Evolutionary conservation across 257 asterid species (phyloP).

Genomic region (Primulina eburnea): DNA sequence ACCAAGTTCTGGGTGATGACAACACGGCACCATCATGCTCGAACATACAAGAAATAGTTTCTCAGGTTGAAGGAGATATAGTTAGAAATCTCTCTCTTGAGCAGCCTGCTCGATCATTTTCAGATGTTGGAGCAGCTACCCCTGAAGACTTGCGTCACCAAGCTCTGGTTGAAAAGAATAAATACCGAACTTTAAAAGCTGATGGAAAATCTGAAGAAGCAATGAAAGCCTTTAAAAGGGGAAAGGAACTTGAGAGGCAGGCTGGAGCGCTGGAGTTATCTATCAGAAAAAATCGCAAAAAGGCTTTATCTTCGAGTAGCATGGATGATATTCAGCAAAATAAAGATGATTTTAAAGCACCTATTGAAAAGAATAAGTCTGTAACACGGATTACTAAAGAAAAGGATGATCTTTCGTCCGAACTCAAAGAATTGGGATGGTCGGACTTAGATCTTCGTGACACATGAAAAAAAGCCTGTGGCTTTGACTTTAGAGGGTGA

Average conservation of each 20-base stretch:
- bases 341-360: slow-evolving; percentile 37
- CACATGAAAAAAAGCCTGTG: slow-evolving; percentile 55
- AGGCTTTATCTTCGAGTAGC: slow-evolving; percentile 48
- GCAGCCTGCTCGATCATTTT: slow-evolving; percentile 28
- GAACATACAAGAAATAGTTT: slow-evolving; percentile 33
- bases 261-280: slow-evolving; percentile 81
- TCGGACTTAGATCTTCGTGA: slow-evolving; percentile 75
- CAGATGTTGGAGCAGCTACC: slow-evolving; percentile 47
- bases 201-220: slow-evolving; percentile 97
- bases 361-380: slow-evolving; percentile 37
- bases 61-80: slow-evolving; percentile 36
- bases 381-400: slow-evolving; percentile 43
- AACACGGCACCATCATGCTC: slow-evolving; percentile 51
- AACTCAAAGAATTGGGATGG: slow-evolving; percentile 93
- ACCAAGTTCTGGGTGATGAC: slow-evolving; percentile 49
- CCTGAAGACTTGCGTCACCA: slow-evolving; percentile 88
- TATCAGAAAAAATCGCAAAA: slow-evolving; percentile 70
- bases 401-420: slow-evolving; percentile 74
- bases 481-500: slow-evolving; percentile 74
- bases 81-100: slow-evolving; percentile 36
- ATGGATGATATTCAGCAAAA: slow-evolving; percentile 38
- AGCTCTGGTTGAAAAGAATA: slow-evolving; percentile 77
- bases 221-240: slow-evolving; percentile 72
- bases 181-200: slow-evolving; percentile 63
- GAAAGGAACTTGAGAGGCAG: slow-evolving; percentile 93